Percentiles rank a stretch among this genome's conserved stretches.
These are phyloP conservation scores for Musa acuminata DNA, from an alignment of 176 grass and related monocot genomes.

Conservation along the genomic window DNA sequence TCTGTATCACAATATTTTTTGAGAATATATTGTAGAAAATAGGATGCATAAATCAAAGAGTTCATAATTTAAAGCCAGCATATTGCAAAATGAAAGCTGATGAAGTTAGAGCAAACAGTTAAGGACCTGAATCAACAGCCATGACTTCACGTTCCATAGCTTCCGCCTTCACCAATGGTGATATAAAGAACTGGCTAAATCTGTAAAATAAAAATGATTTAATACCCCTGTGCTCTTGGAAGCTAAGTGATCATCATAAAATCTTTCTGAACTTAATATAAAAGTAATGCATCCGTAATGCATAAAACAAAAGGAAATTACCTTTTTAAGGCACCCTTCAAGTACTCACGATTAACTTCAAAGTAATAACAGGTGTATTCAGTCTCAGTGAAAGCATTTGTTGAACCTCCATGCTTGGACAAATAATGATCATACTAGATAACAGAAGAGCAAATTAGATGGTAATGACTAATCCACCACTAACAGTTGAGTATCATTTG, in stretches of 20 bases:
- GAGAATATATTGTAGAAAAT: background rate
- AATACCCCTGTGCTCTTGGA: slow-evolving; percentile 16
- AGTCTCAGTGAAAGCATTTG: slow-evolving; percentile 92
- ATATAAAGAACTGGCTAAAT: slow-evolving; percentile 97
- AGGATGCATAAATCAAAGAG: background rate
- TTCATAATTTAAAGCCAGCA: background rate
- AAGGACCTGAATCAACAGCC: slow-evolving; percentile 81
- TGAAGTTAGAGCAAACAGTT: slow-evolving; percentile 25
- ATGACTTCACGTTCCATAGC: slow-evolving; percentile 94
- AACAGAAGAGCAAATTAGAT: background rate
- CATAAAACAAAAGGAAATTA: slow-evolving; percentile 17
- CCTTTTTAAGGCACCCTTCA: slow-evolving; percentile 88
- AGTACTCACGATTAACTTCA: slow-evolving; percentile 70
- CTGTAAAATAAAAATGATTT: slow-evolving; percentile 32
- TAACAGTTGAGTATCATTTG: background rate
- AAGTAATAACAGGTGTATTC: slow-evolving; percentile 96
- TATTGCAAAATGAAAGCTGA: background rate
- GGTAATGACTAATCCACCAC: background rate
- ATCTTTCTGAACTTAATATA: background rate
- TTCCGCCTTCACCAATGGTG: slow-evolving; percentile 86
- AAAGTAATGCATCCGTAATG: background rate
- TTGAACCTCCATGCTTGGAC: slow-evolving; percentile 86
- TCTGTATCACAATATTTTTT: slow-evolving; percentile 36
- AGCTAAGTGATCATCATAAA: slow-evolving; percentile 6
- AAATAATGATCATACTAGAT: slow-evolving; percentile 88